Evolutionary conservation across 1,284 basidiomycete genomes (phyloP), one percentile per base, ranked within the genome.

Genomic region (Flammula alnicola): DNA sequence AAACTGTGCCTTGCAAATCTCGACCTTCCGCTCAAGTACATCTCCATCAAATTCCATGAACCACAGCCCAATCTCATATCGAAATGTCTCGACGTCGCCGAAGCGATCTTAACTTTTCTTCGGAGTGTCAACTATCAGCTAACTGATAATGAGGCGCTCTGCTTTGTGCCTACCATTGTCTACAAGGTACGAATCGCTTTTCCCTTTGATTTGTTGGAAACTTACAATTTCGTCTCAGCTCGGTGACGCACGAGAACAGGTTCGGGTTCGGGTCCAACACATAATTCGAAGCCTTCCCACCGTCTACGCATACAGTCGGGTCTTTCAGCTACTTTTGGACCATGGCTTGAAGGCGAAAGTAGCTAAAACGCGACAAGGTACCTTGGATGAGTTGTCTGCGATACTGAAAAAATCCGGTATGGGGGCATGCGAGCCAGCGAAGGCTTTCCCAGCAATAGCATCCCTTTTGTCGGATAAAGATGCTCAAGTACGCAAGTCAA

Each of bases 11-110:
- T 96, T 22, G 92, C 93, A 25, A 98, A 96, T 66, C 84, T 93
- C 38, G 97, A 99, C 67, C 76, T 99, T 27, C 83, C 93, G 2
- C 76, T 99, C 65, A 98, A 98, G 78, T 99, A 99, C 62, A 82
- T 90, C 14, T 95, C 95, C 1, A 81, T 99, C 57, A 91, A 94
- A 56, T 80, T 91, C 32, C 87, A 96, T 57, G 93, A 97, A 67
- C 92, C 95, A 49, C 96, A 97, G 66, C 94, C 96, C 5, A 97
- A 94, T 64, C 76, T 98, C 19, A 81, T 89, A 8, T 84, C 92
- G 41, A 93, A 91, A 67, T 95, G 93, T 63, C 73, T 99, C 55
- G 97, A 99, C 54, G 83, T 94, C 20, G 78, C 96, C 19, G 90
- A 93, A 55, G 79, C 88, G 20, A 79, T 98, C 12, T 65, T 98